Percentiles rank a stretch among this genome's conserved stretches.
phyloP scores from a whole-genome alignment of 495 filamentous ascomycete species.

The Poronia punctata region DNA sequence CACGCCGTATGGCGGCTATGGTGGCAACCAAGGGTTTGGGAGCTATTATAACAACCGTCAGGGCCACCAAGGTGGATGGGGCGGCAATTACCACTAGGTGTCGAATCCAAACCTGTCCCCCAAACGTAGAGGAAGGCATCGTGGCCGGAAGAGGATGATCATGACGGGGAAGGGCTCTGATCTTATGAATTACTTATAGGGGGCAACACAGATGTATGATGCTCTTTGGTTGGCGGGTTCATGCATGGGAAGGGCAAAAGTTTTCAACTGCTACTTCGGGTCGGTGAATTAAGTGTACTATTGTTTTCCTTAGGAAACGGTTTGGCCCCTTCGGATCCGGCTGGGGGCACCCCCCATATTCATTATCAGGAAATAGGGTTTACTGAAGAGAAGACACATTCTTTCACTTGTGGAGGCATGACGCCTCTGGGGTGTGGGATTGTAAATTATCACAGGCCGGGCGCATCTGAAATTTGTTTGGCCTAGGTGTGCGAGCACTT shows the following conservation, averaged over 20 bases:
- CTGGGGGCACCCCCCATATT: conserved; percentile 19
- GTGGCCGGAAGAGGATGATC: conserved; percentile 5
- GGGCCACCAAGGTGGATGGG: conserved; percentile 51
- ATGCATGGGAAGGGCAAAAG: conserved; percentile 25
- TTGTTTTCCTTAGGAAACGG: conserved; percentile 26
- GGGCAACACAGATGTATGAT: conserved; percentile 13
- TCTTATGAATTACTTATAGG: conserved; percentile 22
- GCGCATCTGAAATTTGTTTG: no score
- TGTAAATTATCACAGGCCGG: conserved; percentile 13
- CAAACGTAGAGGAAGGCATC: conserved; percentile 6
- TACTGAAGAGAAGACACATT: conserved; percentile 21
- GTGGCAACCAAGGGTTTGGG: conserved; percentile 45
- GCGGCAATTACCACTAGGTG: conserved; percentile 58
- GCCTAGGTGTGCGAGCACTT: no score
- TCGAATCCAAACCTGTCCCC: conserved; percentile 10
- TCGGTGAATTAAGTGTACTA: conserved; percentile 26
- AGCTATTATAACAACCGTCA: conserved; percentile 48
- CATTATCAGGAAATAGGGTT: conserved; percentile 27
- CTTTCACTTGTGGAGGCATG: conserved; percentile 5
- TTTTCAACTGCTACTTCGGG: conserved; percentile 21
- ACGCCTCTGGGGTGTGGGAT: conserved; percentile 6
- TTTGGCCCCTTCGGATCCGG: conserved; percentile 16
- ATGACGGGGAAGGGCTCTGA: conserved; percentile 14
- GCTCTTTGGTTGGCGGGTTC: conserved; percentile 21
- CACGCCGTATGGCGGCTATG: conserved; percentile 46